A percentile compares a stretch with the other conserved stretches of the same genome.
Evolutionary conservation across 208 protist species (phyloP).

Genomic region (Herpetomonas samuelpessoai): DNA sequence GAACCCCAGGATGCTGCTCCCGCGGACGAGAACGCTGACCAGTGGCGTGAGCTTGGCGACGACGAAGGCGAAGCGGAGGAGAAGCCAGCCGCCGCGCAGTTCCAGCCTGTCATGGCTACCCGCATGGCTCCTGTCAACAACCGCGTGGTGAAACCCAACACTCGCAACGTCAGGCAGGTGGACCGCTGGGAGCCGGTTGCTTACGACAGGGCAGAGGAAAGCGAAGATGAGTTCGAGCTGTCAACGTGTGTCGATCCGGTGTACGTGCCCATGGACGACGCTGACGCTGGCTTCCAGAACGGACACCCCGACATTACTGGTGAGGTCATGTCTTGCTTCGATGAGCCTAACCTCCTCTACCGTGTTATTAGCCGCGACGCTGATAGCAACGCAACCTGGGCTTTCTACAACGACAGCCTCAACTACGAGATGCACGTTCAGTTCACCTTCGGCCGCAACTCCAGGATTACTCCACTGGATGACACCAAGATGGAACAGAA

Average conservation of each 20-base stretch:
- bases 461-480: constrained; percentile 19
- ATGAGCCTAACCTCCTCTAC: constrained; percentile 40
- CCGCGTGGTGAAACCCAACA: too few relatives aligned
- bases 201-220: constrained; percentile 39
- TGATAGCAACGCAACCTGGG: constrained; percentile 43
- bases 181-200: constrained; percentile 58
- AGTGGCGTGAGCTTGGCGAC: too few relatives aligned
- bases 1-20: too few relatives aligned
- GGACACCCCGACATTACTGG: constrained; percentile 44
- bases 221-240: constrained; percentile 71
- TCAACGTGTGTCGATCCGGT: constrained; percentile 43
- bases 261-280: constrained; percentile 10
- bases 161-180: constrained; percentile 29
- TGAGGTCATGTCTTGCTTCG: constrained; percentile 52
- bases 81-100: too few relatives aligned
- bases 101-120: too few relatives aligned
- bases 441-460: constrained; percentile 38
- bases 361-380: constrained; percentile 31
- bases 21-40: too few relatives aligned
- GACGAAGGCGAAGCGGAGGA: too few relatives aligned
- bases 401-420: constrained; percentile 75
- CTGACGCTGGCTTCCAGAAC: constrained; percentile 27
- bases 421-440: constrained; percentile 55
- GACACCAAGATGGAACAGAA: constrained; percentile 12
- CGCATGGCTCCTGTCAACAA: too few relatives aligned